Evolutionary conservation across 1,284 basidiomycete species (phyloP).

Genomic region (Sanghuangporus weigelae): DNA sequence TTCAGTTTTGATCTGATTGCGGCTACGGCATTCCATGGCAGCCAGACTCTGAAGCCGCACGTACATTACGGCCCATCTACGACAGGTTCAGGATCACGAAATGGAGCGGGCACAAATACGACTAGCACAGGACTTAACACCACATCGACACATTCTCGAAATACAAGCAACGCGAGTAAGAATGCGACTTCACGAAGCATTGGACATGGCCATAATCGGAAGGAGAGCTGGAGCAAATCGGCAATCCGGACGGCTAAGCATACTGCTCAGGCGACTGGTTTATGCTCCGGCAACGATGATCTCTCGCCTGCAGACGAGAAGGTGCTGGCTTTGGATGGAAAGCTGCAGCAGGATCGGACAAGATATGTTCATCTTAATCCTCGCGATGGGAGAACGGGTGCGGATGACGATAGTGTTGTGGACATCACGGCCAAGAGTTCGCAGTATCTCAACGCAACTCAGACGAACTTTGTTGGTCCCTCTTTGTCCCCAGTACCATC

Average conservation of each 20-base stretch:
- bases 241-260: slow-evolving; percentile 38
- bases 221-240: slow-evolving; percentile 54
- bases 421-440: slow-evolving; percentile 8
- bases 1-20: slow-evolving; percentile 17
- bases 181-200: slow-evolving; percentile 23
- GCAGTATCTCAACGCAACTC: background rate
- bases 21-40: slow-evolving; percentile 15
- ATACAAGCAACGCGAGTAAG: slow-evolving; percentile 34
- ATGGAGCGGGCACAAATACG: slow-evolving; percentile 5
- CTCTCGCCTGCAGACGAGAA: slow-evolving; percentile 29
- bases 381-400: slow-evolving; percentile 20
- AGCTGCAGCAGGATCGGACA: slow-evolving; percentile 36
- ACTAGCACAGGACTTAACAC: slow-evolving; percentile 17
- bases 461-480: background rate
- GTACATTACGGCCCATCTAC: slow-evolving; percentile 4
- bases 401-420: slow-evolving; percentile 12
- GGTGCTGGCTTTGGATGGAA: slow-evolving; percentile 33
- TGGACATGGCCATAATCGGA: slow-evolving; percentile 39
- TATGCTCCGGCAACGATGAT: slow-evolving; percentile 25
- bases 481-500: slow-evolving; percentile 21
- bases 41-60: slow-evolving; percentile 13
- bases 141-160: slow-evolving; percentile 17
- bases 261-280: slow-evolving; percentile 29
- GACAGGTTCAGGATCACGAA: slow-evolving; percentile 3
- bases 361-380: slow-evolving; percentile 36